Conservation (phyloP, 495 filamentous ascomycete genomes). For the Lepidopterella palustris region DNA sequence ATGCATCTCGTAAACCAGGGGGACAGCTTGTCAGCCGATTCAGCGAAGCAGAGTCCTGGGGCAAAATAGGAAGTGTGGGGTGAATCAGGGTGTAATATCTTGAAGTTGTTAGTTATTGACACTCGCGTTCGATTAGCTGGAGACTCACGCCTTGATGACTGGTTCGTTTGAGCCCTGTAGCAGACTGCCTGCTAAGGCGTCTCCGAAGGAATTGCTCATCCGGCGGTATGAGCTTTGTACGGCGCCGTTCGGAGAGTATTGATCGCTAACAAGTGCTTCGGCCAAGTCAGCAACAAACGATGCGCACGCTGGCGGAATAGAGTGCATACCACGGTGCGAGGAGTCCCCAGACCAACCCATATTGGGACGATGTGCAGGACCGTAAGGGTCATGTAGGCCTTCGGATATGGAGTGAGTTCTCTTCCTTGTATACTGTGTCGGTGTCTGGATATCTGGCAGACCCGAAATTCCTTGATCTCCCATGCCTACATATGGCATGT, state of each 20-base stretch:
- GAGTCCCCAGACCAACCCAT: slow-evolving; percentile 14
- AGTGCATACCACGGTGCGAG: slow-evolving; percentile 7
- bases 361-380: slow-evolving; percentile 37
- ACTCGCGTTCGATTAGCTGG: not conserved
- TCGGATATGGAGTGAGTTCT: slow-evolving; percentile 53
- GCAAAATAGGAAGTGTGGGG: slow-evolving; percentile 17
- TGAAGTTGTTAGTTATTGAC: not conserved
- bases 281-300: slow-evolving; percentile 22
- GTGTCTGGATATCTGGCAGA: slow-evolving; percentile 30
- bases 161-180: slow-evolving; percentile 20
- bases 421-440: slow-evolving; percentile 43
- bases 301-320: slow-evolving; percentile 34
- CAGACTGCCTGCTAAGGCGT: slow-evolving; percentile 20
- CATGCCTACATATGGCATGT: slow-evolving; percentile 11
- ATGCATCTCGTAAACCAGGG: slow-evolving; percentile 16
- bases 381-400: slow-evolving; percentile 44
- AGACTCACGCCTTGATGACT: slow-evolving; percentile 23
- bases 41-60: slow-evolving; percentile 12
- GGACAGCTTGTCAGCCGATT: slow-evolving; percentile 19
- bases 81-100: slow-evolving; percentile 25
- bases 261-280: slow-evolving; percentile 10
- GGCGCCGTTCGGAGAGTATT: slow-evolving; percentile 41
- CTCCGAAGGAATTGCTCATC: slow-evolving; percentile 13
- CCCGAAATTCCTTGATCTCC: slow-evolving; percentile 11
- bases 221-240: not conserved